Evolutionary conservation across 1,284 basidiomycete genomes (phyloP), one percentile per base, ranked within the genome.

Genomic region (Apiotrichum sp.): DNA sequence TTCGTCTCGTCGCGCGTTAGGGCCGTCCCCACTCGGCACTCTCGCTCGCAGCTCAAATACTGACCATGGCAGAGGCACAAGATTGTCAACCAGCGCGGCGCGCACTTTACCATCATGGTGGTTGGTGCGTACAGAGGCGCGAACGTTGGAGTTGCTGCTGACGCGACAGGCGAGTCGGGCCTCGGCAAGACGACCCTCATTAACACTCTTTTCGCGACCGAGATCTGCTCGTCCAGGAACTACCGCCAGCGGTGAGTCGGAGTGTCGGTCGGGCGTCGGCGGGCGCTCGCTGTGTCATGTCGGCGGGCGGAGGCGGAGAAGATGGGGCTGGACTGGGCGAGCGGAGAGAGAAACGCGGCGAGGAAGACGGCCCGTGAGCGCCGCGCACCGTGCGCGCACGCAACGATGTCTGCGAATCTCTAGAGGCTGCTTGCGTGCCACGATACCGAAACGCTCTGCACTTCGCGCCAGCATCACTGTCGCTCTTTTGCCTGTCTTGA

Each of bases 61-160:
- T 14, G 22, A 22, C 22, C 22, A 22, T 22, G 22, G 22, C 72
- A 90, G 89, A 85, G 86, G 81, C 90, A 93, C 80, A 93, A 92
- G 82, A 93, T 93, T 76, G 93, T 98, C 66, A 93, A 93, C 65
- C 95, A 98, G 81, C 86, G 83, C 68, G 95, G 96, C 60, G 90
- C 89, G 31, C 93, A 98, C 81, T 98, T 98, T 78, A 98, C 96
- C 55, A 84, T 99, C 70, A 99, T 99, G 95, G 96, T 98, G 38
- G 95, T 98, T 59, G 95, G 93, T 89, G 73, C 77, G 88, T 82
- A 52, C 16, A 29, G 39, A 45, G 36, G 43, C 22, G 44, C 22
- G 16, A 22, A 22, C 22, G 22, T 22, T 11, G 50, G 32, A 14
- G 29, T 22, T n/a, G 32, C 29, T 8, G 39, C 33, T 44, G 34